Evolutionary conservation across 2,329 filamentous ascomycete genomes (phyloP), one percentile per base, ranked within the genome.

Genomic region (Elsinoe australis): DNA sequence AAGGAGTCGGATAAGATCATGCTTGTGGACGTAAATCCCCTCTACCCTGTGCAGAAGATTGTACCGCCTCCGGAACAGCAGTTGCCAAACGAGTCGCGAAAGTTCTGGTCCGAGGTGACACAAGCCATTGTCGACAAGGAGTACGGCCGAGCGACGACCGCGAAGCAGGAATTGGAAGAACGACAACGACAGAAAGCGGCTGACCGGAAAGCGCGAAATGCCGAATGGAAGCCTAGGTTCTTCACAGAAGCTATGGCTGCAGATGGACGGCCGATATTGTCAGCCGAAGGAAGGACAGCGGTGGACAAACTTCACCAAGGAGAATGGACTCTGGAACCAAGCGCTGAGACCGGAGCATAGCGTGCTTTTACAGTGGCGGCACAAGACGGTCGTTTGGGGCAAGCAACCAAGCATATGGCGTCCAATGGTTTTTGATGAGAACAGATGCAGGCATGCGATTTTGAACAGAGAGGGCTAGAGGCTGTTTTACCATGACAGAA

Each of bases 101-200:
- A 78, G 50, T 84, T 95, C 62, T 98, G 92, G 92, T 76, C 80
- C 26, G 79, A 78, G 18, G 90, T 98, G 35, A 96, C 92, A 14
- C 75, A 85, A 46, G 87, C 89, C 28, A 96, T 98, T 60, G 66
- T 78, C 17, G 71, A 80, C 52, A 94, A 89, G 67, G 87, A 94
- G 62, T 98, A 81, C 66, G 77, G 76, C 33, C 80, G 84, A 54
- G 92, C 92, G 5, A 98, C 92, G 17, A 79, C 77, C 15, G 71
- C 92, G 53, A 98, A 98, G 71, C 80, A 87, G 52, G 87, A 94
- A 59, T 78, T 98, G 8, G 92, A 98, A 66, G 92, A 98, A 65
- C 74, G 75, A 34, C 92, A 98, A 69, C 76, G 92, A 24, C 78
- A 85, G 59, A 90, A 87, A 68, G 89, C 87, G 1, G 80, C 87